Evolutionary conservation across 148 eudicot genomes (phyloP).

Genomic region (Silene latifolia): DNA sequence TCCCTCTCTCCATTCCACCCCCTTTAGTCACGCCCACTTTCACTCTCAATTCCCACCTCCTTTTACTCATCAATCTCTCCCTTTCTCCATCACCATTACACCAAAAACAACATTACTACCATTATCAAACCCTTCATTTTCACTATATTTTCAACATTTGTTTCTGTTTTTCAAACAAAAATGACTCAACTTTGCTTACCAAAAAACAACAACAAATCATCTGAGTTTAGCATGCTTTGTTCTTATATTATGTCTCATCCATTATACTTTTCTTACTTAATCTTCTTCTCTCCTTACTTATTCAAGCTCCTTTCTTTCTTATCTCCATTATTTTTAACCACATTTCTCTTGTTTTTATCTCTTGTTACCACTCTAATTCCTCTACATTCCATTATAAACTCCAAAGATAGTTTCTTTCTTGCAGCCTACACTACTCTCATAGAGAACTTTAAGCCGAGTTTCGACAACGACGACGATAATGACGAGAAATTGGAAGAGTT

Average conservation of each 20-base stretch:
- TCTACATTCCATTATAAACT: not conserved
- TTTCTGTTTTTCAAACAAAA: slow-evolving; percentile 9
- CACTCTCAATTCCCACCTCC: slow-evolving; percentile 26
- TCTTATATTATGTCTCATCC: slow-evolving; percentile 52
- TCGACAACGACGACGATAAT: slow-evolving; percentile 14
- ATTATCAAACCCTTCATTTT: not conserved
- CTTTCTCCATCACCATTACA: not conserved
- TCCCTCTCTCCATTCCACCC: not conserved
- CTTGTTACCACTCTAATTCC: slow-evolving; percentile 31
- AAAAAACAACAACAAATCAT: slow-evolving; percentile 21
- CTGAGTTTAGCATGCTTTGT: slow-evolving; percentile 32
- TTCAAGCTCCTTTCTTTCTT: slow-evolving; percentile 60
- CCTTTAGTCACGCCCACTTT: slow-evolving; percentile 72
- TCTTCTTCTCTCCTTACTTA: slow-evolving; percentile 84
- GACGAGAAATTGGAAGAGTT: slow-evolving; percentile 44
- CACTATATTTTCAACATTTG: slow-evolving; percentile 6
- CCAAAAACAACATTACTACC: not conserved
- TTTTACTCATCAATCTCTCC: slow-evolving; percentile 17
- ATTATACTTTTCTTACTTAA: slow-evolving; percentile 63
- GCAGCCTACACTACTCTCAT: slow-evolving; percentile 25
- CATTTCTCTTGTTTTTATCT: slow-evolving; percentile 45
- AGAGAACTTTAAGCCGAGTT: slow-evolving; percentile 27
- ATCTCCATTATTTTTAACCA: slow-evolving; percentile 72
- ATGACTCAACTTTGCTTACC: slow-evolving; percentile 48
- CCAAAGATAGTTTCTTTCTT: slow-evolving; percentile 33